A percentile compares a stretch with the other conserved stretches of the same genome.
Evolutionary conservation across 306 rosid genomes (phyloP).

Genomic region (Quercus cerris): DNA sequence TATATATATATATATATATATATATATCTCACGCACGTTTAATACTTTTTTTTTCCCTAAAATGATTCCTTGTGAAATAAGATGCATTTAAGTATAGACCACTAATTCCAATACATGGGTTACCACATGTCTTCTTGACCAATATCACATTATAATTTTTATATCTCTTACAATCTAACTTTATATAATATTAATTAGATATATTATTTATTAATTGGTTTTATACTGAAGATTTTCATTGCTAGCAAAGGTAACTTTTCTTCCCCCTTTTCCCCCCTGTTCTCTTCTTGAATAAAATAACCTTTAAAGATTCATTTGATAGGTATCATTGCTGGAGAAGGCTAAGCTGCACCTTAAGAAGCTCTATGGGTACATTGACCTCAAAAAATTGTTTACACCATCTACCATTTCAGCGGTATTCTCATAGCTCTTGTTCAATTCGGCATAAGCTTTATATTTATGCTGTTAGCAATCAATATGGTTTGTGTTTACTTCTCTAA

Average conservation of each 20-base stretch:
- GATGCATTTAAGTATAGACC: too few relatives aligned
- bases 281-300: neutral
- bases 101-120: too few relatives aligned
- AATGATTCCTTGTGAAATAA: too few relatives aligned
- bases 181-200: too few relatives aligned
- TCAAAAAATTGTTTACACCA: constrained; percentile 31
- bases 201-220: neutral
- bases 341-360: constrained; percentile 7
- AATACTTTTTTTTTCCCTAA: too few relatives aligned
- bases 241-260: neutral
- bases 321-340: constrained; percentile 22
- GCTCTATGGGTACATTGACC: constrained; percentile 18
- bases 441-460: neutral
- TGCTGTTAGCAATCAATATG: neutral
- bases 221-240: neutral
- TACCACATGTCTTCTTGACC: too few relatives aligned
- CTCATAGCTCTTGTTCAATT: neutral
- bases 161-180: too few relatives aligned
- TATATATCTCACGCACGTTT: too few relatives aligned
- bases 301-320: neutral
- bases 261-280: too few relatives aligned
- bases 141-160: too few relatives aligned
- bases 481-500: neutral
- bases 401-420: constrained; percentile 33
- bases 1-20: too few relatives aligned